Evolutionary conservation across 1,284 basidiomycete species (phyloP).

Genomic region (Ceratobasidium sp.): DNA sequence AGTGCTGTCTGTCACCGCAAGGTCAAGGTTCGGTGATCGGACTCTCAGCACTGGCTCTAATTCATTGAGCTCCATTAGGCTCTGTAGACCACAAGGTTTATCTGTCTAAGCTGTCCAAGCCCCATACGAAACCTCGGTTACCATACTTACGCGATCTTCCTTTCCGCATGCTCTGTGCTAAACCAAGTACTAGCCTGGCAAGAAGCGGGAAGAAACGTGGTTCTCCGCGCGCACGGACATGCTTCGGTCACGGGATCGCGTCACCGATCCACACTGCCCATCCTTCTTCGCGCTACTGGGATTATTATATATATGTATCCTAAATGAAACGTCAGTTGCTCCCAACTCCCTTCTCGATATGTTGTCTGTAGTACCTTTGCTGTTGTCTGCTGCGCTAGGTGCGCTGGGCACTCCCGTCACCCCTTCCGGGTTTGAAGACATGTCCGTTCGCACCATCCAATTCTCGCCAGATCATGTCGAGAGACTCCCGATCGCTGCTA

Average conservation of each 20-base stretch:
- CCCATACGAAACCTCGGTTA: constrained; percentile 30
- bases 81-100: constrained; percentile 36
- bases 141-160: constrained; percentile 7
- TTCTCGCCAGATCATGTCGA: constrained; percentile 35
- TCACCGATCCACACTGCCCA: constrained; percentile 29
- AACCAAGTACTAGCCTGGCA: constrained; percentile 12
- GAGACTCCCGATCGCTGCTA: constrained; percentile 36
- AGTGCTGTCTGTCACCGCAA: not conserved
- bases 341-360: constrained; percentile 1
- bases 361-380: constrained; percentile 11
- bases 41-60: not conserved
- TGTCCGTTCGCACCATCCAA: constrained; percentile 38
- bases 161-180: constrained; percentile 31
- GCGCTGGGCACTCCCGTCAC: constrained; percentile 23
- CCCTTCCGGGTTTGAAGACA: constrained; percentile 37
- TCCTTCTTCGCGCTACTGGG: constrained; percentile 19
- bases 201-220: constrained; percentile 34
- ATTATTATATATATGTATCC: constrained; percentile 18
- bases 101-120: not conserved
- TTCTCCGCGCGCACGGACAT: constrained; percentile 32
- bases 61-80: not conserved
- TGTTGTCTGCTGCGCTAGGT: constrained; percentile 19
- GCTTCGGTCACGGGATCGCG: constrained; percentile 43
- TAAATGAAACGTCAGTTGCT: constrained; percentile 10
- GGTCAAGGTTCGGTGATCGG: not conserved